Percentiles rank a stretch among this genome's conserved stretches.
Conservation (phyloP, 495 filamentous ascomycete species). For the Platismatia glauca region DNA sequence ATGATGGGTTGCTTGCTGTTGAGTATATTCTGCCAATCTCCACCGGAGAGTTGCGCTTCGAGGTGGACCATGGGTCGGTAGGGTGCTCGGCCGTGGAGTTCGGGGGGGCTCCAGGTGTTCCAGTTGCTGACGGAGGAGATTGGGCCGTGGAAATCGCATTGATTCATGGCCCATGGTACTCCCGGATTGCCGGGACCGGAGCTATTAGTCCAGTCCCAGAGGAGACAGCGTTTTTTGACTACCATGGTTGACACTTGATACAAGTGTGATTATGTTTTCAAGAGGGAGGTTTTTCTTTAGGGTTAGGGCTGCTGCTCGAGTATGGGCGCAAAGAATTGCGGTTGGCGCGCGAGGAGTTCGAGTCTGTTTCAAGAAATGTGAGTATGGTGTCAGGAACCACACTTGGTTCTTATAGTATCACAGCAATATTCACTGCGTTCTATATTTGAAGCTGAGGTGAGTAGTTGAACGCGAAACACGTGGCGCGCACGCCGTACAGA, state of each 20-base stretch:
- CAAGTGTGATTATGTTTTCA: not conserved
- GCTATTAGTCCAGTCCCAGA: constrained; percentile 44
- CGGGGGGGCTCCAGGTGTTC: constrained; percentile 41
- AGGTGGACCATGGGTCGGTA: constrained; percentile 40
- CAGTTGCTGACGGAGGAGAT: constrained; percentile 36
- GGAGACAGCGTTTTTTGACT: constrained; percentile 35
- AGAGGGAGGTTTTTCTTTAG: not conserved
- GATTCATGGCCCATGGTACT: constrained; percentile 23
- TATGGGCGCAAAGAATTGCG: not conserved
- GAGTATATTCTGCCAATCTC: constrained; percentile 34
- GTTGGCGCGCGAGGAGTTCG: not conserved
- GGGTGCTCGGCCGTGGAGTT: constrained; percentile 33
- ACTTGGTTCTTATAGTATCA: not conserved
- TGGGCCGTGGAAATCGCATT: constrained; percentile 29
- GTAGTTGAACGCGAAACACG: not conserved
- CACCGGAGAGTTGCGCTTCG: constrained; percentile 28
- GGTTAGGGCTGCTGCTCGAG: not conserved
- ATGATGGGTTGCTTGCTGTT: constrained; percentile 28
- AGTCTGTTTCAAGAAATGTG: not conserved
- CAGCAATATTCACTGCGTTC: not conserved
- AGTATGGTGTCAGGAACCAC: not conserved
- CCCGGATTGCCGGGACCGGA: constrained; percentile 20
- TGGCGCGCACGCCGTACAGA: not conserved
- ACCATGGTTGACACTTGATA: constrained; percentile 10
- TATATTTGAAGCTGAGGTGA: not conserved